Percentiles rank a stretch among this genome's conserved stretches.
phyloP scores from a whole-genome alignment of 2,329 filamentous ascomycete genomes.

The Penicillium sp. region DNA sequence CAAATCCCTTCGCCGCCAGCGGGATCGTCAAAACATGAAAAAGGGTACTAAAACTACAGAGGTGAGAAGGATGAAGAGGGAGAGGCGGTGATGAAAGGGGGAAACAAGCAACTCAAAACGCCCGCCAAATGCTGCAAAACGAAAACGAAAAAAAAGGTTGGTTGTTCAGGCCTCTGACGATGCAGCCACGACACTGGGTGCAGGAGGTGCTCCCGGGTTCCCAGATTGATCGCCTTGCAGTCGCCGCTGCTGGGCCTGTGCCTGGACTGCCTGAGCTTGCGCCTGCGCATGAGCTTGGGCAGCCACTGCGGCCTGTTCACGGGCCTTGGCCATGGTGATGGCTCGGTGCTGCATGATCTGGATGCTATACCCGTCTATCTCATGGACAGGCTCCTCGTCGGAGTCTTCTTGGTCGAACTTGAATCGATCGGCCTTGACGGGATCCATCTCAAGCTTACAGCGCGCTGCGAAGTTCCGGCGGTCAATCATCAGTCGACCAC shows the following conservation, averaged over 20 bases:
- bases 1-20: conserved; percentile 20
- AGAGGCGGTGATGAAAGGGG: conserved; percentile 25
- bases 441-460: conserved; percentile 47
- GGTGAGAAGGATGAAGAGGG: conserved; percentile 18
- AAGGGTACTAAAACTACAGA: conserved; percentile 33
- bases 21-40: conserved; percentile 24
- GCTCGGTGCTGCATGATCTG: conserved; percentile 58
- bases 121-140: conserved; percentile 36
- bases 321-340: conserved; percentile 49
- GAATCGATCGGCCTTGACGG: conserved; percentile 66
- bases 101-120: conserved; percentile 25
- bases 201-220: conserved; percentile 29
- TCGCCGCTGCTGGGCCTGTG: conserved; percentile 38
- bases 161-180: conserved; percentile 32
- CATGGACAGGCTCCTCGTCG: conserved; percentile 72
- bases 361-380: conserved; percentile 68
- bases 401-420: conserved; percentile 86
- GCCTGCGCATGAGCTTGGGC: conserved; percentile 45
- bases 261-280: conserved; percentile 42
- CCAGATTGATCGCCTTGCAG: conserved; percentile 37
- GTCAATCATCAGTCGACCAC: conserved; percentile 86
- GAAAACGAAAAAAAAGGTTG: conserved; percentile 9
- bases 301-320: conserved; percentile 43
- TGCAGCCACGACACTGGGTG: conserved; percentile 29
- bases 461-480: conserved; percentile 67